phyloP scores from a whole-genome alignment of 2,329 filamentous ascomycete genomes.

The Phyllosticta capitalensis region DNA sequence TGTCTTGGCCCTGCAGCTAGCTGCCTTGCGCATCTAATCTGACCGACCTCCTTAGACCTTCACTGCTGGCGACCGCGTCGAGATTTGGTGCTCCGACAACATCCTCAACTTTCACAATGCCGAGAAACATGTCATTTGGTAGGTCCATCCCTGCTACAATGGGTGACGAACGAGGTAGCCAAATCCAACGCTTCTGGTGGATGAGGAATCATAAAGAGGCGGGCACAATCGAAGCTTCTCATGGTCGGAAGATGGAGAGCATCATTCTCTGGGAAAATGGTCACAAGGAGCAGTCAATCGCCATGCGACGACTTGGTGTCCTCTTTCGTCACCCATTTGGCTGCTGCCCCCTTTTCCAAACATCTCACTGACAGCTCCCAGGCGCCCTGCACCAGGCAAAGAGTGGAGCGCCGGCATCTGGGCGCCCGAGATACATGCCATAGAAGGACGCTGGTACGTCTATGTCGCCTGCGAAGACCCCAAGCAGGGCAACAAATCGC shows the following conservation, averaged over 20 bases:
- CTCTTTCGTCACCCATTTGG: too few relatives aligned
- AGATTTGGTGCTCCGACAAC: slow-evolving; percentile 34
- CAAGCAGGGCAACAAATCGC: slow-evolving; percentile 33
- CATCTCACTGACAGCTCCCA: slow-evolving; percentile 12
- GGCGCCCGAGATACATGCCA: slow-evolving; percentile 46
- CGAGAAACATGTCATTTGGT: slow-evolving; percentile 32
- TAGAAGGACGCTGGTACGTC: slow-evolving; percentile 45
- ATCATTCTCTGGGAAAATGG: too few relatives aligned
- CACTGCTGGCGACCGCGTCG: slow-evolving; percentile 35
- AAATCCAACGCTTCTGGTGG: too few relatives aligned
- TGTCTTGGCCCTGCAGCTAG: slow-evolving; percentile 2
- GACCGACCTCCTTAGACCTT: slow-evolving; percentile 24
- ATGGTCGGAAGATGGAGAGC: too few relatives aligned
- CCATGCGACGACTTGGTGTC: too few relatives aligned
- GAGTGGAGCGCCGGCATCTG: slow-evolving; percentile 40
- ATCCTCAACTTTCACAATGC: slow-evolving; percentile 31
- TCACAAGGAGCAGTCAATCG: too few relatives aligned
- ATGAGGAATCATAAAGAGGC: too few relatives aligned
- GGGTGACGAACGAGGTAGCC: too few relatives aligned
- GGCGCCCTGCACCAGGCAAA: slow-evolving; percentile 34
- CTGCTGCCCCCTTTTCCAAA: neutral
- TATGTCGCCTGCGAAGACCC: slow-evolving; percentile 39
- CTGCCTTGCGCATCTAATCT: neutral
- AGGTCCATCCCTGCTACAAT: neutral
- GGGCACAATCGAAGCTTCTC: too few relatives aligned